Base-by-base conservation (phyloP, 495 filamentous ascomycete genomes). In the Hyphodiscus hymeniophilus region DNA sequence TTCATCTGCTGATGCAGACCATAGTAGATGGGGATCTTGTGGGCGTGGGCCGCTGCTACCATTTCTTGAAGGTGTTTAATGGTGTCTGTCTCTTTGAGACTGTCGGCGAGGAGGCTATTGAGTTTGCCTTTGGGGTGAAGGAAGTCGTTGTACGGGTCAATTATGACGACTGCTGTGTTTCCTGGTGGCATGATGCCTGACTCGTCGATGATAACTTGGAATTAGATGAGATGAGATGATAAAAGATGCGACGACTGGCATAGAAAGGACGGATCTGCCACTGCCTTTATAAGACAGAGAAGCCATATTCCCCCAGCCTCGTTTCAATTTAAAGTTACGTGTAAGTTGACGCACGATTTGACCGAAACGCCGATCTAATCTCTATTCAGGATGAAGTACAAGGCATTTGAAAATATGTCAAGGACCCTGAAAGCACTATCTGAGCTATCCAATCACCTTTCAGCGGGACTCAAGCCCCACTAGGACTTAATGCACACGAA, bases 61-160 rank as follows among this genome's bases (percentile, higher is more conserved):
- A 60, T 35, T 21, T 46, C 45, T 24, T 56, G 28, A 11, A 61
- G 38, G 38, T 63, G 56, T 1, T 32, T 41, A 35, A 61, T 47
- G 11, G 60, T 60, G 24, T 60, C 32, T 2, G 40, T 57, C 2
- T 42, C 47, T 22, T 36, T 35, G 13, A 61, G 42, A 28, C 48
- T 54, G 10, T 48, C 54, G 10, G 35, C 45, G 16, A 58, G 42
- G 1, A 48, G 15, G 10, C 12, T 18, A 17, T 45, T 51, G 4
- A 60, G 26, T 36, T 63, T 63, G 34, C 60, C 60, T 13, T 42
- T 38, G 23, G 57, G 54, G 35, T 62, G 57, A 2, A 62, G 32
- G 51, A 57, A 62, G 54, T 62, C 59, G 45, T 62, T 62, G 54
- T 60, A 60, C 1, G 54, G 54, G 51, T 60, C 57, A 20, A 57